These are phyloP conservation scores for Cornus controversa DNA, from an alignment of 148 eudicot genomes.

Conservation along the genomic window DNA sequence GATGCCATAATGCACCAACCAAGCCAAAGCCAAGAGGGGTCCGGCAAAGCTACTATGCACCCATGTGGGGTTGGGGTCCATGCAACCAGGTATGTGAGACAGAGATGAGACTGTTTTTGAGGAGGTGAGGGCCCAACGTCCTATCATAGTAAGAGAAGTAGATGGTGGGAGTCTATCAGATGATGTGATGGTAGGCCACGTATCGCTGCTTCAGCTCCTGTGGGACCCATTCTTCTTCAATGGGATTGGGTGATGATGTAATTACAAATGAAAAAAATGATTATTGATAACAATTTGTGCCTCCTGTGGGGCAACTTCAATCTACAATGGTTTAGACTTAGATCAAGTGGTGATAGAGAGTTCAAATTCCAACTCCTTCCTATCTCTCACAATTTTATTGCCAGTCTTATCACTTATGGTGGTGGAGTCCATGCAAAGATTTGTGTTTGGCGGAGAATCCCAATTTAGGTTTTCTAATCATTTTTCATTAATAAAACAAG, in stretches of 20 bases:
- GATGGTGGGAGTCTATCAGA: constrained; percentile 48
- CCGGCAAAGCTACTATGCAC: constrained; percentile 10
- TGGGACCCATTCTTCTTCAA: background rate
- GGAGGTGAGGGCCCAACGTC: constrained; percentile 13
- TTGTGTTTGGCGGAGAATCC: no score
- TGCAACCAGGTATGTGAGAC: constrained; percentile 20
- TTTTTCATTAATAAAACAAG: no score
- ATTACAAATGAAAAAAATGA: constrained; percentile 5
- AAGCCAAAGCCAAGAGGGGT: background rate
- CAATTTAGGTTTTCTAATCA: no score
- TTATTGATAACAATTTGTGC: background rate
- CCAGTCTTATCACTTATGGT: no score
- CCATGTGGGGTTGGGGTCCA: constrained; percentile 41
- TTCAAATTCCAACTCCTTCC: no score
- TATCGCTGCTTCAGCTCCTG: background rate
- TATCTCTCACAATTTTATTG: no score
- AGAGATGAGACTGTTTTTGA: constrained; percentile 12
- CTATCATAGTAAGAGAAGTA: constrained; percentile 25
- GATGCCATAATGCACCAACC: constrained; percentile 5
- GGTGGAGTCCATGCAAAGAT: no score
- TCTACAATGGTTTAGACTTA: no score
- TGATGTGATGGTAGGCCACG: constrained; percentile 19
- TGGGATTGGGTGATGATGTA: background rate
- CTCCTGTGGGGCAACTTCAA: background rate
- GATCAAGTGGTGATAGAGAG: no score